Evolutionary conservation across 139 green algal species (phyloP).

Genomic region (Closterium sp.): DNA sequence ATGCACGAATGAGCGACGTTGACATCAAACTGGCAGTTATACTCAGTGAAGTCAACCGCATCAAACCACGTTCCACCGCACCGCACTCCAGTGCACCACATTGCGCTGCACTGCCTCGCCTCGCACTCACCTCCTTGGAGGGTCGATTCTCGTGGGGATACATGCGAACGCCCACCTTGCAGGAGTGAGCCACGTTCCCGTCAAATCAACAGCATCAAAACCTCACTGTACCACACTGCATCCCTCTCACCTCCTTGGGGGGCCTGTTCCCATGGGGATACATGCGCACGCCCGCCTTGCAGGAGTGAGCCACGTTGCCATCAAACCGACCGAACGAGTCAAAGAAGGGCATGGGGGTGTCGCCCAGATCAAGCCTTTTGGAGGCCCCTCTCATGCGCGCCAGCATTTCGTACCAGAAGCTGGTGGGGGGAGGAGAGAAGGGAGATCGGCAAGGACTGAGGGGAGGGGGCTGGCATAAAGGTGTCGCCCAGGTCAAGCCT

Average conservation of each 20-base stretch:
- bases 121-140: neutral
- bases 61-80: neutral
- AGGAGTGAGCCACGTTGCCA: slow-evolving; percentile 31
- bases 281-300: neutral
- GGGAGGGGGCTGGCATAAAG: too few species aligned
- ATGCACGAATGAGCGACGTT: too few species aligned
- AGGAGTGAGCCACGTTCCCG: slow-evolving; percentile 37
- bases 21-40: too few species aligned
- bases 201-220: neutral
- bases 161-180: slow-evolving; percentile 9
- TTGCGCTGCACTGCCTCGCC: neutral
- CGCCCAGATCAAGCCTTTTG: neutral
- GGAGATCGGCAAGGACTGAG: neutral
- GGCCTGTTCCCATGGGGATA: neutral
- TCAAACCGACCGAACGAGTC: neutral
- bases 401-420: slow-evolving; percentile 28
- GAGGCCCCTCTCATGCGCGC: slow-evolving; percentile 5
- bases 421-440: neutral
- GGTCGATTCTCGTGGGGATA: slow-evolving; percentile 30
- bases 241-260: neutral
- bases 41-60: too few species aligned
- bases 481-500: neutral
- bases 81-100: too few species aligned
- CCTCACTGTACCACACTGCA: too few species aligned
- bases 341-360: slow-evolving; percentile 12